A percentile compares a stretch with the other conserved stretches of the same genome.
These are phyloP conservation scores for Coemansia sp. DNA, from an alignment of 371 early-diverging fungal genomes.

Conservation along the genomic window DNA sequence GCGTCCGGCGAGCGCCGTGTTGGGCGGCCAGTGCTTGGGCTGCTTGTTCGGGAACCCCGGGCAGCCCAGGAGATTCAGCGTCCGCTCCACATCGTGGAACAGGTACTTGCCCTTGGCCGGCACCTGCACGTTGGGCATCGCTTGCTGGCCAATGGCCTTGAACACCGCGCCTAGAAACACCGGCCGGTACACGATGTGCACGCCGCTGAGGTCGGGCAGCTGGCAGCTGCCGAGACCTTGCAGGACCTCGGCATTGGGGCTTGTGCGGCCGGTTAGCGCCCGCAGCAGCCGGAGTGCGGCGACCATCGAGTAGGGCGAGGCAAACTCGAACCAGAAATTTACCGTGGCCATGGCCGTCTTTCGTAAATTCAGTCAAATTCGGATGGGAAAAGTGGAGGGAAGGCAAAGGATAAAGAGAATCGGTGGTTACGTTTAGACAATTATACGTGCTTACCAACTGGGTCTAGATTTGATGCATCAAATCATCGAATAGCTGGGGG, in stretches of 20 bases:
- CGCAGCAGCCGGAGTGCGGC: constrained; percentile 42
- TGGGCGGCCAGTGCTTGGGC: constrained; percentile 41
- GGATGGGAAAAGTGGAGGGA: no score
- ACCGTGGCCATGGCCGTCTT: constrained; percentile 4
- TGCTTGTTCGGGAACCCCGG: constrained; percentile 23
- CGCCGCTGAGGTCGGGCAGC: constrained; percentile 22
- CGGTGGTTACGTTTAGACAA: no score
- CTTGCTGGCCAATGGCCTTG: constrained; percentile 27
- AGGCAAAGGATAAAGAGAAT: no score
- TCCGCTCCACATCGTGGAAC: constrained; percentile 44
- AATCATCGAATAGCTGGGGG: no score
- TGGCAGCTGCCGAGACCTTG: constrained; percentile 17
- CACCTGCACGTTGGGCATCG: constrained; percentile 29
- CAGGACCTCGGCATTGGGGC: background rate
- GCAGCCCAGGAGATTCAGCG: constrained; percentile 17
- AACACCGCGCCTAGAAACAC: constrained; percentile 41
- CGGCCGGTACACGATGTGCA: constrained; percentile 33
- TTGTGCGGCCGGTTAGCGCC: constrained; percentile 17
- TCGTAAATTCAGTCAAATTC: background rate
- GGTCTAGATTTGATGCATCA: no score
- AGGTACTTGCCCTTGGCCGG: constrained; percentile 33
- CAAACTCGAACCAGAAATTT: constrained; percentile 51
- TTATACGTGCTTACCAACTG: no score
- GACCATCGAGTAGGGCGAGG: constrained; percentile 51
- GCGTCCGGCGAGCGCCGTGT: constrained; percentile 28